Conservation (phyloP, 2,329 filamentous ascomycete species). For the Neophaeococcomyces aloes region DNA sequence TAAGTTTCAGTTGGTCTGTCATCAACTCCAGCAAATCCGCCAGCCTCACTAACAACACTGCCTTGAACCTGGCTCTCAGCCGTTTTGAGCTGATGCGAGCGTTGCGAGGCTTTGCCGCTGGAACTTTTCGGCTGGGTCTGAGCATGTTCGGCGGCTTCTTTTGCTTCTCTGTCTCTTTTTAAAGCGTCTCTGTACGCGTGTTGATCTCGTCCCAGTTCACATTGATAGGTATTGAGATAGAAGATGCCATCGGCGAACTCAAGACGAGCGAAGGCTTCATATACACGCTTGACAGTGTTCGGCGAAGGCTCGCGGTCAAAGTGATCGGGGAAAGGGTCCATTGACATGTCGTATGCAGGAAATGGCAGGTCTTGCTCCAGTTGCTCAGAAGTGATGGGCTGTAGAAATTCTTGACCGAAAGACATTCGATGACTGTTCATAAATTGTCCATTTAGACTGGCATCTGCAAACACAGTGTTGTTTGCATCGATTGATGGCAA, state of each 20-base stretch:
- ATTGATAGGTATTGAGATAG: conserved; percentile 53
- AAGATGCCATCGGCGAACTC: conserved; percentile 56
- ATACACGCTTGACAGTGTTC: conserved; percentile 22
- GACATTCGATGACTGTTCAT: neutral
- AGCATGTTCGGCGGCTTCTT: conserved; percentile 23
- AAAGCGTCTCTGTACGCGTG: conserved; percentile 39
- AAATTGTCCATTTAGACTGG: too few relatives aligned
- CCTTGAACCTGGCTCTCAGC: conserved; percentile 35
- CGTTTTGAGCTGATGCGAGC: conserved; percentile 36
- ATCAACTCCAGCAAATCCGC: conserved; percentile 35
- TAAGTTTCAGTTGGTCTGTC: conserved; percentile 10
- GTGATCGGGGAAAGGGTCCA: conserved; percentile 2
- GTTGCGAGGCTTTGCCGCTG: conserved; percentile 34
- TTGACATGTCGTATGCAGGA: conserved; percentile 9
- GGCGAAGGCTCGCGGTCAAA: conserved; percentile 2
- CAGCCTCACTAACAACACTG: conserved; percentile 45
- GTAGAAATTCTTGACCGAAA: neutral
- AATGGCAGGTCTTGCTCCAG: conserved; percentile 11
- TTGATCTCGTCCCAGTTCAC: conserved; percentile 53
- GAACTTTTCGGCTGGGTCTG: conserved; percentile 35
- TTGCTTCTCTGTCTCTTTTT: conserved; percentile 31
- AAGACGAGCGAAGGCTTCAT: conserved; percentile 53
- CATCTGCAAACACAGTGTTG: neutral
- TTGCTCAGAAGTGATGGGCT: neutral
- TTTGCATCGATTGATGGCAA: conserved; percentile 4